Conservation (phyloP, 2,329 filamentous ascomycete genomes). For the Fusarium denticulatum region DNA sequence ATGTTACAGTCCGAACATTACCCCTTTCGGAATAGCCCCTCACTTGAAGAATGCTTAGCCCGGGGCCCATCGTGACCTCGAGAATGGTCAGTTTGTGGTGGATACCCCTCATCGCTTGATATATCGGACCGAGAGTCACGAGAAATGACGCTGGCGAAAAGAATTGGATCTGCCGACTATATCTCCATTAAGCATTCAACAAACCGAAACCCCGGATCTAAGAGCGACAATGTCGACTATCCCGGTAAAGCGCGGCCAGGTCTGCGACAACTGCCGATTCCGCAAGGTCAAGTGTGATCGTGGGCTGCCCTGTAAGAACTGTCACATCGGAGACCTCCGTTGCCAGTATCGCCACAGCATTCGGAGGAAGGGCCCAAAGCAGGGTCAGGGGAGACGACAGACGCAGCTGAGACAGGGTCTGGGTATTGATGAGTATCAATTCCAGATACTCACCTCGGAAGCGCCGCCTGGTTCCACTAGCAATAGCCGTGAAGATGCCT, state of each 20-base stretch:
- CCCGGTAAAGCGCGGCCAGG: conserved; percentile 30
- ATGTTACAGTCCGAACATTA: conserved; percentile 27
- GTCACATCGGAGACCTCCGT: conserved; percentile 39
- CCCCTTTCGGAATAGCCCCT: conserved; percentile 24
- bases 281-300: conserved; percentile 50
- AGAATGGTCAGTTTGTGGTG: background rate
- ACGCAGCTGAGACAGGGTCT: conserved; percentile 43
- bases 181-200: conserved; percentile 21
- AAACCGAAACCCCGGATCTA: background rate
- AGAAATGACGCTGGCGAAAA: background rate
- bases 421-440: conserved; percentile 1
- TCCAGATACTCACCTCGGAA: conserved; percentile 38
- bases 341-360: conserved; percentile 47
- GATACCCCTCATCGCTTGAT: conserved; percentile 13
- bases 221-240: conserved; percentile 10
- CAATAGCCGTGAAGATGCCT: background rate
- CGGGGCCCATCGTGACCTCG: background rate
- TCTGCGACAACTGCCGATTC: conserved; percentile 46
- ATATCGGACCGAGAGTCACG: conserved; percentile 16
- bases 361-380: conserved; percentile 44
- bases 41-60: background rate
- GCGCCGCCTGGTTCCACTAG: background rate
- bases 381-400: conserved; percentile 44
- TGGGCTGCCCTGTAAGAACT: conserved; percentile 44
- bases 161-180: conserved; percentile 16